Percentiles rank a stretch among this genome's conserved stretches.
phyloP scores from a whole-genome alignment of 345 rosid species.

The Linum tenue region DNA sequence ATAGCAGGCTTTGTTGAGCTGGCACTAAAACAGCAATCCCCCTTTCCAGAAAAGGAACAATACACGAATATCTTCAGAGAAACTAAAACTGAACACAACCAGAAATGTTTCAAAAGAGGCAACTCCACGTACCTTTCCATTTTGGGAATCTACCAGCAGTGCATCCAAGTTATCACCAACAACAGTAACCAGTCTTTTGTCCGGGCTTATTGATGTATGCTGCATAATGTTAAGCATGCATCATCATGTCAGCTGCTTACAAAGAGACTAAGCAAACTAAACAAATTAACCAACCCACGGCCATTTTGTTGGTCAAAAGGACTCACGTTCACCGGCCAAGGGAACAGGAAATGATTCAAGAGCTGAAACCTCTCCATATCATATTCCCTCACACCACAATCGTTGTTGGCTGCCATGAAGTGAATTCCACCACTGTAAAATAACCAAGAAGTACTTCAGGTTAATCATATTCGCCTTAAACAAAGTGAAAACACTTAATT shows the following conservation, averaged over 20 bases:
- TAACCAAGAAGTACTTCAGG: background rate
- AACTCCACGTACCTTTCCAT: conserved; percentile 39
- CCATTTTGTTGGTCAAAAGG: background rate
- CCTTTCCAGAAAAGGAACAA: too few species aligned
- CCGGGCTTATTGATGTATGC: conserved; percentile 61
- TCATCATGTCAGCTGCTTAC: background rate
- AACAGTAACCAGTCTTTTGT: conserved; percentile 32
- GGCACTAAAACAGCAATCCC: too few species aligned
- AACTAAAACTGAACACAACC: background rate
- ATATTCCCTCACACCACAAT: conserved; percentile 39
- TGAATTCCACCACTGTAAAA: conserved; percentile 44
- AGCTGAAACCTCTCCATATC: conserved; percentile 48
- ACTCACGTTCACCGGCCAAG: conserved; percentile 64
- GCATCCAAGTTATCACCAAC: conserved; percentile 54
- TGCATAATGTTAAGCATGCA: conserved; percentile 22
- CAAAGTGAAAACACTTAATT: background rate
- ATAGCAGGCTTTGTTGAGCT: too few species aligned
- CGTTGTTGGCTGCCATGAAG: conserved; percentile 51
- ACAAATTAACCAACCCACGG: background rate
- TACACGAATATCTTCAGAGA: too few species aligned
- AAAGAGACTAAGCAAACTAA: too few species aligned
- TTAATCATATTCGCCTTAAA: background rate
- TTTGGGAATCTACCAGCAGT: conserved; percentile 42
- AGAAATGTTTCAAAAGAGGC: background rate
- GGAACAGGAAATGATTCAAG: conserved; percentile 34